Percentiles rank a stretch among this genome's conserved stretches.
Conservation (phyloP, 169 alveolate species). For the Cryptosporidium ubiquitum region DNA sequence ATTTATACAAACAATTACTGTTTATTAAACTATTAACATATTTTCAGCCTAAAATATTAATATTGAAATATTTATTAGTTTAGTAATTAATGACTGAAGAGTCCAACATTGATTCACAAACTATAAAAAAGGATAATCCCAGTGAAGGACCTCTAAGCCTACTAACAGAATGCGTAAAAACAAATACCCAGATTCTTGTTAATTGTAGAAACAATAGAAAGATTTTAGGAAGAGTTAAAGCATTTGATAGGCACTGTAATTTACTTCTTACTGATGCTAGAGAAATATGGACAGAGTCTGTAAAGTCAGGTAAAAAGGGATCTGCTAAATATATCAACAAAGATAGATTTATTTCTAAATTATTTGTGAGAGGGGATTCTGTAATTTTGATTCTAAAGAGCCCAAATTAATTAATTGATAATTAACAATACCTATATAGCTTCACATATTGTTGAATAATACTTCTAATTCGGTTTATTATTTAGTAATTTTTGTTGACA, state of each 20-base stretch:
- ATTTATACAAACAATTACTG: too few species aligned
- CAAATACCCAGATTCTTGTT: conserved; percentile 94
- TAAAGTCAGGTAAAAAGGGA: conserved; percentile 89
- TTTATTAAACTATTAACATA: not conserved
- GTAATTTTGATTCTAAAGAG: conserved; percentile 94
- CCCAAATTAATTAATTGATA: conserved; percentile 88
- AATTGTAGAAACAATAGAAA: conserved; percentile 97
- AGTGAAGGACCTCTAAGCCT: conserved; percentile 96
- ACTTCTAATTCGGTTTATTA: not conserved
- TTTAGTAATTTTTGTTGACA: not conserved
- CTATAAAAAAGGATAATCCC: conserved; percentile 89
- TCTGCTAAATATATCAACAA: conserved; percentile 90
- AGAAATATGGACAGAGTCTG: conserved; percentile 97
- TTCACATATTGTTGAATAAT: not conserved
- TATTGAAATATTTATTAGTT: not conserved
- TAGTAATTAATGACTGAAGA: conserved; percentile 34
- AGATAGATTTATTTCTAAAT: conserved; percentile 94
- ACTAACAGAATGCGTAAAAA: conserved; percentile 93
- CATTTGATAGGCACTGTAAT: conserved; percentile 98
- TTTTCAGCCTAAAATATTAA: not conserved
- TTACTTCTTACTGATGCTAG: conserved; percentile 96
- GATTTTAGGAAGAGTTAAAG: conserved; percentile 95
- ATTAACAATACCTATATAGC: not conserved
- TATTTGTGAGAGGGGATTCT: conserved; percentile 97
- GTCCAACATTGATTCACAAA: conserved; percentile 6